phyloP scores from a whole-genome alignment of 2,329 filamentous ascomycete species.

The Fusarium dimerum region DNA sequence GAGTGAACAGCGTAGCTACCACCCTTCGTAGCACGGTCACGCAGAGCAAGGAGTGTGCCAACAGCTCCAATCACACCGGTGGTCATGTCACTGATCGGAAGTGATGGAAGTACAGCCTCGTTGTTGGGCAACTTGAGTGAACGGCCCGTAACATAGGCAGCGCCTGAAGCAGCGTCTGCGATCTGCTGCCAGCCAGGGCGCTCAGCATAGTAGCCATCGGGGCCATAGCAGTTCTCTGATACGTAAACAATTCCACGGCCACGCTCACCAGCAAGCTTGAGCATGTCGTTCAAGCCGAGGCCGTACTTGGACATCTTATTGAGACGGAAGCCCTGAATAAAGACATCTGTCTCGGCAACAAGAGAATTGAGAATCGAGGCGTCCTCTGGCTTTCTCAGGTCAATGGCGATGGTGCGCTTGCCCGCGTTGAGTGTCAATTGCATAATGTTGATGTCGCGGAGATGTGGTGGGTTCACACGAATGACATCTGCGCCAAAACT shows the following conservation, averaged over 20 bases:
- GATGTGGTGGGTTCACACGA: constrained; percentile 42
- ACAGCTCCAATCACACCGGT: constrained; percentile 36
- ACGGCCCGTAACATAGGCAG: constrained; percentile 34
- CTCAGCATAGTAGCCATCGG: constrained; percentile 54
- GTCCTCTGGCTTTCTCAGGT: constrained; percentile 40
- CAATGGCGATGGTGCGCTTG: not conserved
- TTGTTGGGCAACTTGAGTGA: constrained; percentile 9
- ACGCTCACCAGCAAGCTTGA: constrained; percentile 37
- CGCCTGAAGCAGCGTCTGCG: constrained; percentile 49
- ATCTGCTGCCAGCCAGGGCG: constrained; percentile 69
- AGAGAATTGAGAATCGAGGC: constrained; percentile 44
- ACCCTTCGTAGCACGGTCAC: constrained; percentile 31
- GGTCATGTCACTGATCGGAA: constrained; percentile 38
- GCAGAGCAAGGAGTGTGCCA: constrained; percentile 33
- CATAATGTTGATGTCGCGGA: constrained; percentile 51
- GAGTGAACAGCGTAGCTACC: not conserved
- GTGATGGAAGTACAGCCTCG: constrained; percentile 21
- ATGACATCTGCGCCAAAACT: constrained; percentile 49
- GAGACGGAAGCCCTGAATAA: constrained; percentile 54
- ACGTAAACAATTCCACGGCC: constrained; percentile 61
- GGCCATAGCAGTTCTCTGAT: constrained; percentile 67
- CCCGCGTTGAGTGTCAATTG: not conserved
- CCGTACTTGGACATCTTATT: constrained; percentile 44
- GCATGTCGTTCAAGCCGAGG: constrained; percentile 43
- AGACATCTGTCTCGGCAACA: constrained; percentile 51